Evolutionary conservation across 441 rosid species (phyloP), one percentile per base, ranked within the genome.

Genomic region (Adansonia grandidieri): DNA sequence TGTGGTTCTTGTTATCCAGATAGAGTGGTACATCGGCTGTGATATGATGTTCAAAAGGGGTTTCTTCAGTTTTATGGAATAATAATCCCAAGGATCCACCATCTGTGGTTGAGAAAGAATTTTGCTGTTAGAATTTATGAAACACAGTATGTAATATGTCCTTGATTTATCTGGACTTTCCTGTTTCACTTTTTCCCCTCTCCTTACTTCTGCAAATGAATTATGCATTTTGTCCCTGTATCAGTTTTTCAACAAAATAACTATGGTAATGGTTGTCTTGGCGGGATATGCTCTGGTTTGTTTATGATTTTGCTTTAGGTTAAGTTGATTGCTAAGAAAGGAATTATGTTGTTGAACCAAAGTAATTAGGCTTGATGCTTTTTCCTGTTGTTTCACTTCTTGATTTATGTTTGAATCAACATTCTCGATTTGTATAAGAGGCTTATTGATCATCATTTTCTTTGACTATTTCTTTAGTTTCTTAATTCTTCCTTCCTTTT

Each of bases 81-180:
- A 32, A 68, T 53, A 53, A 79, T 78, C 47, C 74, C 54, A 66
- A 71, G 74, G 73, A 71, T 48, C 51, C 17, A 54, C 82, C 62
- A 78, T 24, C 58, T 22, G 53, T 83, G 58, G 75, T 44, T 71
- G 78, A 78, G 58, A 71, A 65, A 69, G 70, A 32, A 22, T 14
- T 71, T 80, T 60, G 76, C 82, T 48, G 66, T 65, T 80, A 79
- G 77, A 74, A 71, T 61, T 53, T 75, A 53, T 68, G 56, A 58
- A 50, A 73, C 58, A 82, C 74, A 84, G 88, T 82, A 77, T 58
- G 47, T 61, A 76, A 69, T 24, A 17, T 83, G 32, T 48, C 66
- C 74, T 75, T 51, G 50, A 54, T 63, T 56, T 6, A n/a, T 65
- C 28, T 32, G 1, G 76, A 40, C 37, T 56, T 56, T 72, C 32